Conservation (phyloP, 2,329 filamentous ascomycete species). For the Diaporthe vexans region DNA sequence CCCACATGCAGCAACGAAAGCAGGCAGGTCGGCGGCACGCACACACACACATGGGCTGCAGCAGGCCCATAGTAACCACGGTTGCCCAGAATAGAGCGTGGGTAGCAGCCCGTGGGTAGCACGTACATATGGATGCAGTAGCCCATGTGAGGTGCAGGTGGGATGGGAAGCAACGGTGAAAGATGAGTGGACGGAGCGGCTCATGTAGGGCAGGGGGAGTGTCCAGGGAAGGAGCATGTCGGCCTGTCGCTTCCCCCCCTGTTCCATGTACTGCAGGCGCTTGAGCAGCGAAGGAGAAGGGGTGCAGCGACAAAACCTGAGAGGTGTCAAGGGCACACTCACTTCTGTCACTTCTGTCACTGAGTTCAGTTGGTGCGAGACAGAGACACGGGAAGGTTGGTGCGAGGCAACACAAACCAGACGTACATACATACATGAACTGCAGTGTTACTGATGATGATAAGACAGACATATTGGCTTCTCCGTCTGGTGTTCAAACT, state of each 20-base stretch:
- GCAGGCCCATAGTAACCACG: not conserved
- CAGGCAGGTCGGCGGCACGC: constrained; percentile 39
- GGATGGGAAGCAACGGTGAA: constrained; percentile 27
- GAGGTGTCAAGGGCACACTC: constrained; percentile 29
- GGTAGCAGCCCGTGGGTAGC: constrained; percentile 19
- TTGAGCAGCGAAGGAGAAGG: constrained; percentile 29
- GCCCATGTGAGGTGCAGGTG: not conserved
- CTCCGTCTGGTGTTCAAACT: not conserved
- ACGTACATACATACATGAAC: not conserved
- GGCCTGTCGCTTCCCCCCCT: constrained; percentile 24
- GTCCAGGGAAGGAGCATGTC: constrained; percentile 26
- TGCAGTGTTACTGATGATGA: too few relatives aligned
- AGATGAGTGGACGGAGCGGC: constrained; percentile 39
- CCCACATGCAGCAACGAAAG: not conserved
- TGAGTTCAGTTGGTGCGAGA: not conserved
- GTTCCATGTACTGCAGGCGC: constrained; percentile 31
- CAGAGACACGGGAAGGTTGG: not conserved
- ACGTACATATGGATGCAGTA: constrained; percentile 20
- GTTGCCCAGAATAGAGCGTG: constrained; percentile 40
- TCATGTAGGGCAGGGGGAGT: constrained; percentile 31
- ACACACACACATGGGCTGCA: not conserved
- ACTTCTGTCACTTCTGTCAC: too few relatives aligned
- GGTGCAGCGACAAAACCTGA: constrained; percentile 38
- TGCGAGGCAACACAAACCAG: not conserved
- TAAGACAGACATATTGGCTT: not conserved